Percentiles rank a stretch among this genome's conserved stretches.
phyloP scores from a whole-genome alignment of 2,329 filamentous ascomycete species.

The Elsinoe perseae region DNA sequence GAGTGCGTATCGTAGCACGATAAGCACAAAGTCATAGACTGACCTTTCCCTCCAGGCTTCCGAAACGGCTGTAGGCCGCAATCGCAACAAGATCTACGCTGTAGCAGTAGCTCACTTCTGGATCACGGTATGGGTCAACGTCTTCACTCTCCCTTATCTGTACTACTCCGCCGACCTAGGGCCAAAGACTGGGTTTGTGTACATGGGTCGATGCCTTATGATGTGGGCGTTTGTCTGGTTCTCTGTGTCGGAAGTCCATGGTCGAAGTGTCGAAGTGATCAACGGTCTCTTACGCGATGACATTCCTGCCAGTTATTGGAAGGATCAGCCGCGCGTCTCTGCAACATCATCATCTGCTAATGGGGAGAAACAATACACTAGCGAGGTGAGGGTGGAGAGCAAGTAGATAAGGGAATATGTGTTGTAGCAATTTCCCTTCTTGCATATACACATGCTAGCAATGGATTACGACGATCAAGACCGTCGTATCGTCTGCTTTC shows the following conservation, averaged over 20 bases:
- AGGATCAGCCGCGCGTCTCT: background rate
- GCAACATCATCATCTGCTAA: no score
- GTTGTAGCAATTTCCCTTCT: no score
- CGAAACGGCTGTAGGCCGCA: constrained; percentile 43
- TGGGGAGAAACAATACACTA: no score
- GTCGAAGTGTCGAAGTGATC: background rate
- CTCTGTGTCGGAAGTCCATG: background rate
- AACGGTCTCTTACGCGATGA: background rate
- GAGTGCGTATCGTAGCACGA: background rate
- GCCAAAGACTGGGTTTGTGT: background rate
- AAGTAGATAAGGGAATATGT: background rate
- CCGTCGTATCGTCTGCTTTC: no score
- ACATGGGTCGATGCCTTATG: background rate
- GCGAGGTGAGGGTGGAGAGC: background rate
- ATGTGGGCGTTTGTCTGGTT: background rate
- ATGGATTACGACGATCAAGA: no score
- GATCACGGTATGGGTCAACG: constrained; percentile 37
- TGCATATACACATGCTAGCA: no score
- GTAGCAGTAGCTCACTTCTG: constrained; percentile 40
- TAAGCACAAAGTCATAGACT: background rate
- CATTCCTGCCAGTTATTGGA: background rate
- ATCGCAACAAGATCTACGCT: constrained; percentile 41
- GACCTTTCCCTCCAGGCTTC: constrained; percentile 22
- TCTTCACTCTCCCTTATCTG: constrained; percentile 37
- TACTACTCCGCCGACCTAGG: constrained; percentile 29